Evolutionary conservation across 2,329 filamentous ascomycete genomes (phyloP).

Genomic region (Colletotrichum sp.): DNA sequence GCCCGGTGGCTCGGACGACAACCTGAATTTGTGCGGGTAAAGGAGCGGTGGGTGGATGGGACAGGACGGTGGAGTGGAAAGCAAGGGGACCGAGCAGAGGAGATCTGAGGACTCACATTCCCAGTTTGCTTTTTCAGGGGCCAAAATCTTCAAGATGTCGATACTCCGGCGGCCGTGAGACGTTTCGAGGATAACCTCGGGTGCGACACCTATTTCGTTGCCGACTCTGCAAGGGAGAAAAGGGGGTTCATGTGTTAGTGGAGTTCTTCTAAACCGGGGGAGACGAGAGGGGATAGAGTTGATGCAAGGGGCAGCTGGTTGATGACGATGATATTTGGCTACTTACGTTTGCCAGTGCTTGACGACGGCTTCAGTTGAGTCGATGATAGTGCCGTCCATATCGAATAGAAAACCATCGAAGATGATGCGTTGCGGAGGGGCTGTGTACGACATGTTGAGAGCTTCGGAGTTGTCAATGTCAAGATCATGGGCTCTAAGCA

Average conservation of each 20-base stretch:
- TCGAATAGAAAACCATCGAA: constrained; percentile 71
- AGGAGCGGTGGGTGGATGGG: neutral
- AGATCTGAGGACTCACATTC: constrained; percentile 70
- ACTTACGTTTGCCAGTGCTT: constrained; percentile 77
- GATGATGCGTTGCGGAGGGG: constrained; percentile 13
- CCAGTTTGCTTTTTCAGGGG: constrained; percentile 88
- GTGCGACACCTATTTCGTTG: constrained; percentile 81
- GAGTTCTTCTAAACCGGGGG: neutral
- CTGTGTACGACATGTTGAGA: constrained; percentile 16
- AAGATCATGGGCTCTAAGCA: neutral
- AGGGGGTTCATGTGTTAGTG: constrained; percentile 13
- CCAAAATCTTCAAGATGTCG: constrained; percentile 80
- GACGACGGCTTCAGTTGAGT: constrained; percentile 77
- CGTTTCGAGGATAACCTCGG: constrained; percentile 84
- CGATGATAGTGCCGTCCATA: constrained; percentile 85
- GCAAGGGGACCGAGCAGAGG: constrained; percentile 2
- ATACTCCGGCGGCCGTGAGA: constrained; percentile 92
- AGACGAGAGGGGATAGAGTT: neutral
- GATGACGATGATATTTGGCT: neutral
- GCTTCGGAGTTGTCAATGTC: neutral
- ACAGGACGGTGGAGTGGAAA: neutral
- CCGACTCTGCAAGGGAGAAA: constrained; percentile 63
- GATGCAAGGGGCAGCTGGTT: neutral
- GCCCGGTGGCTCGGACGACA: neutral
- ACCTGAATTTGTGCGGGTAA: neutral